Percentiles rank a stretch among this genome's conserved stretches.
phyloP scores from a whole-genome alignment of 2,329 filamentous ascomycete species.

The Trichoderma simmonsii region DNA sequence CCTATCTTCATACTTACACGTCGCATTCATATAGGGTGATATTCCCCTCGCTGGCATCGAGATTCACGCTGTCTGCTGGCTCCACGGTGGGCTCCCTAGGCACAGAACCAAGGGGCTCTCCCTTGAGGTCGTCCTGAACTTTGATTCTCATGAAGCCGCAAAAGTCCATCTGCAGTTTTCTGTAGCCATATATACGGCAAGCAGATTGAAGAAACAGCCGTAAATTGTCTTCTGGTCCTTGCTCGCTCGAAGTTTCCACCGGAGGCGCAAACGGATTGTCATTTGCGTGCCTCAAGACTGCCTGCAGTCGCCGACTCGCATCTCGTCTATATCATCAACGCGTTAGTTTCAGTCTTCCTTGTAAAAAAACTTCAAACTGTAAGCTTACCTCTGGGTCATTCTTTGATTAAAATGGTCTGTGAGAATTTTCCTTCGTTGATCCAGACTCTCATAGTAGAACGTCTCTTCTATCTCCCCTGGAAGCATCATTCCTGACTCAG shows the following conservation, averaged over 20 bases:
- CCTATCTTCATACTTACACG: constrained; percentile 19
- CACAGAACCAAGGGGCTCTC: background rate
- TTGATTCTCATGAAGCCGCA: constrained; percentile 22
- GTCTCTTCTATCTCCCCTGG: background rate
- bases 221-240: constrained; percentile 10
- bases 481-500: background rate
- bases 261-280: background rate
- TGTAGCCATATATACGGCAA: constrained; percentile 24
- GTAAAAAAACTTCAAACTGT: background rate
- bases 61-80: background rate
- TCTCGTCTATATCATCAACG: background rate
- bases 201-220: constrained; percentile 20
- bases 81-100: background rate
- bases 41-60: constrained; percentile 20
- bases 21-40: constrained; percentile 25
- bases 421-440: background rate
- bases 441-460: background rate
- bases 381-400: background rate
- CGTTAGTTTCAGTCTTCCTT: background rate
- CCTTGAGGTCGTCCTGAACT: background rate
- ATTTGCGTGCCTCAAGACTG: background rate
- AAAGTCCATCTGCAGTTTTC: constrained; percentile 25
- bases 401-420: background rate
- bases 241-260: background rate
- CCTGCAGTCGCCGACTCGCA: background rate